A percentile compares a stretch with the other conserved stretches of the same genome.
These are phyloP conservation scores for Chlamydomonas sphaeroides DNA, from an alignment of 139 green algal species.

Conservation along the genomic window DNA sequence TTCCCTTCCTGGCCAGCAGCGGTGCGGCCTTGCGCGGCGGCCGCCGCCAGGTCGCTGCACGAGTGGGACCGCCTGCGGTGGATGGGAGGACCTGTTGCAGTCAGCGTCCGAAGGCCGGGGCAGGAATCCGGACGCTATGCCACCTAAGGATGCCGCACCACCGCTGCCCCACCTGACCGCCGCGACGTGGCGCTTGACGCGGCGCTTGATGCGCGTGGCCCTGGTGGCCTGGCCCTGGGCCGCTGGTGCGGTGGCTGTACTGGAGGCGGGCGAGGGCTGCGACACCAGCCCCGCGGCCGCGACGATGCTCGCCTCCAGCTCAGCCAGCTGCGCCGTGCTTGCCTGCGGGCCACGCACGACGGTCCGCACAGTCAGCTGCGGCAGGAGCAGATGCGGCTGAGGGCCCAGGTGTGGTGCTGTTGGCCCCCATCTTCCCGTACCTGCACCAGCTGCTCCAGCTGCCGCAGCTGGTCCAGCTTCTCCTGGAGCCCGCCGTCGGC, in stretches of 20 bases:
- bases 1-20: too few relatives aligned
- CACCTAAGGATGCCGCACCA: too few relatives aligned
- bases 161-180: background rate
- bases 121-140: too few relatives aligned
- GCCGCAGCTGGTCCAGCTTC: constrained; percentile 3
- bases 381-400: too few relatives aligned
- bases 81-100: background rate
- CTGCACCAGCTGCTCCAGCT: constrained; percentile 10
- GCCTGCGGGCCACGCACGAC: constrained; percentile 8
- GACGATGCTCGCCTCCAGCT: constrained; percentile 1
- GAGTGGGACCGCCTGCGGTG: constrained; percentile 10
- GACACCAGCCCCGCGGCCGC: too few relatives aligned
- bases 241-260: too few relatives aligned
- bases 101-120: too few relatives aligned
- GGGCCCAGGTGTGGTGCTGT: too few relatives aligned
- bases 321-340: constrained; percentile 3
- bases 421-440: too few relatives aligned
- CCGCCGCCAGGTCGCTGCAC: constrained; percentile 1
- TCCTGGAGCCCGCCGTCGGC: background rate
- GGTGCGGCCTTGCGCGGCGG: background rate
- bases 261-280: too few relatives aligned
- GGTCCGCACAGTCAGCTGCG: too few relatives aligned
- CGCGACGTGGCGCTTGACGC: background rate
- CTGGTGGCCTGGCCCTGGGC: background rate
- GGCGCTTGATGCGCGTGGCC: background rate